Conservation (phyloP, 805 yeast species). For the Sporopachydermia quercuum region DNA sequence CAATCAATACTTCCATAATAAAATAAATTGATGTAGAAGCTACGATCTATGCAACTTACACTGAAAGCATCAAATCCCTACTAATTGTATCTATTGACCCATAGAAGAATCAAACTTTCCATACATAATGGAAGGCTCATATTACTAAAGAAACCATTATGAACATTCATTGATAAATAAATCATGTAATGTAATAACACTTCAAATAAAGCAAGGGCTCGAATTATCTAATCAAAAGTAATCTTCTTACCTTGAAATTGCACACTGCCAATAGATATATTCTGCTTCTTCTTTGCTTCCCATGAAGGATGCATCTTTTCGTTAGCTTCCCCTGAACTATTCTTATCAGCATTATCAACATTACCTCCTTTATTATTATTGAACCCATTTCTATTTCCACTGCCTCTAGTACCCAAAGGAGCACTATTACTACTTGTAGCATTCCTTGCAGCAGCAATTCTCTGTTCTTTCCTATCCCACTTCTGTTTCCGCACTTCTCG, state of each 20-base stretch:
- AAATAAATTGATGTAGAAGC: no score
- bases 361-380: no score
- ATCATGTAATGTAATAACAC: no score
- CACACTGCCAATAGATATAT: slow-evolving; percentile 46
- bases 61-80: no score
- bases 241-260: slow-evolving; percentile 79
- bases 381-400: slow-evolving; percentile 3
- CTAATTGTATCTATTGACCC: no score
- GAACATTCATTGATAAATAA: no score
- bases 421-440: slow-evolving; percentile 23
- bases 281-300: slow-evolving; percentile 74
- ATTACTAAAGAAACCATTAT: no score
- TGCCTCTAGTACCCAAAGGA: slow-evolving; percentile 25
- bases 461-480: slow-evolving; percentile 25
- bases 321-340: slow-evolving; percentile 10
- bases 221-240: slow-evolving; percentile 52
- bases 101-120: no score
- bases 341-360: slow-evolving; percentile 2
- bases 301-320: slow-evolving; percentile 82
- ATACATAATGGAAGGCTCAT: no score
- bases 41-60: no score
- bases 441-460: slow-evolving; percentile 23
- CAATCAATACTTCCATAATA: no score
- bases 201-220: no score
- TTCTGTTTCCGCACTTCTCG: slow-evolving; percentile 23